Conservation (phyloP, 805 yeast genomes). For the Debaryomyces maramus region DNA sequence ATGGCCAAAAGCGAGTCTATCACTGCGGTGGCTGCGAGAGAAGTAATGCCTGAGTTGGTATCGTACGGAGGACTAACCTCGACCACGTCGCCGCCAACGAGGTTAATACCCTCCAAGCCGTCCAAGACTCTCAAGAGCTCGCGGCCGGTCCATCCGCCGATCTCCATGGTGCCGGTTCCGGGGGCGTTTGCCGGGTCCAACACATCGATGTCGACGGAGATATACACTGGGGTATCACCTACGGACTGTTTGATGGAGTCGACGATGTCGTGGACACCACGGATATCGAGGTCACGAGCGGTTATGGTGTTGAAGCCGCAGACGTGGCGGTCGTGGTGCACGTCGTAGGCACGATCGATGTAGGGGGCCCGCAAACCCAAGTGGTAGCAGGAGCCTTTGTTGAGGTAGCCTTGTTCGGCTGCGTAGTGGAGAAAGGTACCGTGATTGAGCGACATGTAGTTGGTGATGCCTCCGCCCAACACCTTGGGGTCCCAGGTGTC, state of each 20-base stretch:
- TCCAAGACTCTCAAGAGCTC: constrained; percentile 62
- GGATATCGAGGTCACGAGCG: constrained; percentile 47
- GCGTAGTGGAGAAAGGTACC: constrained; percentile 74
- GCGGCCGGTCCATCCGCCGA: constrained; percentile 56
- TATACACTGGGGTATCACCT: constrained; percentile 43
- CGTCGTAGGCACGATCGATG: constrained; percentile 39
- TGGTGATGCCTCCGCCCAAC: constrained; percentile 61
- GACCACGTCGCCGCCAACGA: constrained; percentile 77
- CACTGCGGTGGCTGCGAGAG: constrained; percentile 65
- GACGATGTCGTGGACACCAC: constrained; percentile 41
- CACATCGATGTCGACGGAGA: constrained; percentile 57
- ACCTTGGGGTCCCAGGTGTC: constrained; percentile 70
- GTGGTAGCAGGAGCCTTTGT: constrained; percentile 51
- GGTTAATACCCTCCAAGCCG: constrained; percentile 55
- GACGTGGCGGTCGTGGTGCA: constrained; percentile 50
- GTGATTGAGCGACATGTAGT: constrained; percentile 61
- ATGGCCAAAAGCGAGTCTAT: constrained; percentile 52
- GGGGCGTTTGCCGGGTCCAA: constrained; percentile 75
- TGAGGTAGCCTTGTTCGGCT: constrained; percentile 60
- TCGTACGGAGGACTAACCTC: constrained; percentile 72
- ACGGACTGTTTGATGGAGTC: constrained; percentile 33
- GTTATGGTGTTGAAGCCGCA: constrained; percentile 50
- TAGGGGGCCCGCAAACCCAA: constrained; percentile 68
- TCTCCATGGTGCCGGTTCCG: constrained; percentile 79
- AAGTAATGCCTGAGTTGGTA: constrained; percentile 58